Evolutionary conservation across 257 asterid genomes (phyloP).

Genomic region (Cynanchum wilfordii): DNA sequence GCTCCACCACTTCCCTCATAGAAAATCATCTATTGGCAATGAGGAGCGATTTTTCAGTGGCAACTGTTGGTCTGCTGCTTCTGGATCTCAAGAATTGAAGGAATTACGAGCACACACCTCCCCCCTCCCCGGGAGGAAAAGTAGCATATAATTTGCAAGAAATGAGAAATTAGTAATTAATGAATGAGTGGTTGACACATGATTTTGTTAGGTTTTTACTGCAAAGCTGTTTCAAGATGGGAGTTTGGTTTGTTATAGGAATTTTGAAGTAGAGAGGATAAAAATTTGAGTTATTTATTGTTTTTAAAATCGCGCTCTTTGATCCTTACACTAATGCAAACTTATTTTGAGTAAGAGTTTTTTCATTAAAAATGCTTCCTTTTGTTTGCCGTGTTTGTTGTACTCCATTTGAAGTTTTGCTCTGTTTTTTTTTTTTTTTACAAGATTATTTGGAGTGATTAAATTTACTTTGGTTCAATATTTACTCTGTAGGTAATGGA

Average conservation of each 20-base stretch:
- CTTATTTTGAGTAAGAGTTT: too few relatives aligned
- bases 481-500: too few relatives aligned
- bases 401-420: too few relatives aligned
- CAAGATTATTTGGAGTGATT: too few relatives aligned
- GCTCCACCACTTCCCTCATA: constrained; percentile 45
- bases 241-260: not conserved
- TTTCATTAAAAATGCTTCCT: too few relatives aligned
- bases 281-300: too few relatives aligned
- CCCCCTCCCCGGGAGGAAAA: not conserved
- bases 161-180: not conserved
- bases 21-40: not conserved
- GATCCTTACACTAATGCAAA: too few relatives aligned
- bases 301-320: too few relatives aligned
- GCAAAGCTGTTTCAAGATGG: not conserved
- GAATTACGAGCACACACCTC: not conserved
- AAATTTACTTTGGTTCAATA: too few relatives aligned
- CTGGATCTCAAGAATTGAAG: not conserved
- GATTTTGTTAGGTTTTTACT: not conserved
- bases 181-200: not conserved
- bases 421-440: too few relatives aligned
- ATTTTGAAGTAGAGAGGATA: constrained; percentile 10
- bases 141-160: not conserved
- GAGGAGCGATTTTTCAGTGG: not conserved
- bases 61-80: not conserved
- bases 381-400: too few relatives aligned